Base-by-base conservation (phyloP, 495 filamentous ascomycete genomes). In the Hyaloscypha bicolor region DNA sequence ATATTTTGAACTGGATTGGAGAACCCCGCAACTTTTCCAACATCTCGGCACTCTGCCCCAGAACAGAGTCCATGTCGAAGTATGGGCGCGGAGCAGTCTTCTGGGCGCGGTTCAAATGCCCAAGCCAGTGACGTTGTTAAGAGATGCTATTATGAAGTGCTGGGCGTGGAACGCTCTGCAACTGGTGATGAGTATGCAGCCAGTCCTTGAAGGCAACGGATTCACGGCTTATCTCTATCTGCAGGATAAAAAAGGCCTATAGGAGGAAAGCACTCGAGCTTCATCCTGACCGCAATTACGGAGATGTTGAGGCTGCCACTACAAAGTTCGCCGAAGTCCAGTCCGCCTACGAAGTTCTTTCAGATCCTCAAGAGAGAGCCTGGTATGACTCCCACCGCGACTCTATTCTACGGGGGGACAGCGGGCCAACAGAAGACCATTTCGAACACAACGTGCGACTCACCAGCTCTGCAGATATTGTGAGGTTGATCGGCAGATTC, bases 381-480 rank as follows among this genome's bases (percentile, higher is more conserved):
- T 98, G 95, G 95, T 99, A 99, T 77, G 94, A 99, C 73, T 91
- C 93, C 29, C 95, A 99, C 72, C 90, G 92, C 60, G 90, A 93
- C 68, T 88, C 88, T 16, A 93, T 98, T 58, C 80, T 97, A 60
- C 83, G 86, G 2, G 71, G 68, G 1, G 62, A 68, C 65, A 51
- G 39, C 39, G 69, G 62, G 12, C 88, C 86, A 16, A 82, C 86
- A 60, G 82, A 87, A 55, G 76, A 75, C 19, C 78, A 82, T 52
- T 91, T 86, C 70, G 87, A 87, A 32, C 80, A 89, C 62, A 86
- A 91, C 72, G 79, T 86, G 37, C 84, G 83, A 9, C 78, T 94
- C 69, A 96, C 93, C 14, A 93, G 90, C 16, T 83, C 91, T 22
- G 85, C 89, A 55, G 91, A 96, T 66, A 87, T 97, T 37, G 82